phyloP scores from a whole-genome alignment of 139 green algal genomes.

The Edaphochlamys debaryana region DNA sequence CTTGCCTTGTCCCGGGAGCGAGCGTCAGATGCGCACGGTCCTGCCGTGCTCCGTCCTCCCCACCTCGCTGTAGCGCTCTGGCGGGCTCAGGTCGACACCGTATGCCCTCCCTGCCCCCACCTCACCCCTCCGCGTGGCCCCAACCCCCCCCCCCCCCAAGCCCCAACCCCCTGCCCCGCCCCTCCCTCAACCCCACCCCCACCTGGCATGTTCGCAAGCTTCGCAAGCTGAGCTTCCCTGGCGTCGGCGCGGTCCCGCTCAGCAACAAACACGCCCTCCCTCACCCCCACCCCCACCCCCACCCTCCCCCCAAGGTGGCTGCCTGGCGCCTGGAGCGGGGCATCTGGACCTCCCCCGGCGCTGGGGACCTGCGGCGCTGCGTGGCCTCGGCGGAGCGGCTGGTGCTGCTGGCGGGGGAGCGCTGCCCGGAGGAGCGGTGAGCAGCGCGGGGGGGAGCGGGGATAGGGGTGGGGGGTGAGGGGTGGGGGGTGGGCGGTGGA shows the following conservation, averaged over 20 bases:
- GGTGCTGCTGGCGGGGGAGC: slow-evolving; percentile 69
- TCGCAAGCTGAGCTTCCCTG: too few relatives aligned
- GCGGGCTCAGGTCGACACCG: too few relatives aligned
- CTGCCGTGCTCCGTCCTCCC: too few relatives aligned
- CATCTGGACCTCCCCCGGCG: slow-evolving; percentile 73
- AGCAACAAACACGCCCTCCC: too few relatives aligned
- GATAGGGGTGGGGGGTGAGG: too few relatives aligned
- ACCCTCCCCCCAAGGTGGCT: slow-evolving; percentile 44
- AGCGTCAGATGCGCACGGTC: too few relatives aligned
- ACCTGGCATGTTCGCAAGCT: too few relatives aligned
- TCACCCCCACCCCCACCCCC: not conserved
- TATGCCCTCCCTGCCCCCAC: not conserved
- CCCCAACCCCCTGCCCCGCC: too few relatives aligned
- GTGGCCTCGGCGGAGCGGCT: slow-evolving; percentile 74
- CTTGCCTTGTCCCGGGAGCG: not conserved
- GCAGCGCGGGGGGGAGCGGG: not conserved
- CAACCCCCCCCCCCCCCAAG: too few relatives aligned
- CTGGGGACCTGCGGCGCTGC: slow-evolving; percentile 76
- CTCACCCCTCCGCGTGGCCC: too few relatives aligned
- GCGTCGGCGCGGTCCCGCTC: too few relatives aligned
- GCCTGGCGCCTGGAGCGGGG: slow-evolving; percentile 80
- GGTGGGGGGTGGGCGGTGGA: not conserved
- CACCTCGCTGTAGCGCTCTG: too few relatives aligned
- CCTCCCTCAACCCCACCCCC: not conserved
- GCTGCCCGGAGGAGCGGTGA: slow-evolving; percentile 52